Base-by-base conservation (phyloP, 2,329 filamentous ascomycete species). In the Sporothrix globosa region DNA sequence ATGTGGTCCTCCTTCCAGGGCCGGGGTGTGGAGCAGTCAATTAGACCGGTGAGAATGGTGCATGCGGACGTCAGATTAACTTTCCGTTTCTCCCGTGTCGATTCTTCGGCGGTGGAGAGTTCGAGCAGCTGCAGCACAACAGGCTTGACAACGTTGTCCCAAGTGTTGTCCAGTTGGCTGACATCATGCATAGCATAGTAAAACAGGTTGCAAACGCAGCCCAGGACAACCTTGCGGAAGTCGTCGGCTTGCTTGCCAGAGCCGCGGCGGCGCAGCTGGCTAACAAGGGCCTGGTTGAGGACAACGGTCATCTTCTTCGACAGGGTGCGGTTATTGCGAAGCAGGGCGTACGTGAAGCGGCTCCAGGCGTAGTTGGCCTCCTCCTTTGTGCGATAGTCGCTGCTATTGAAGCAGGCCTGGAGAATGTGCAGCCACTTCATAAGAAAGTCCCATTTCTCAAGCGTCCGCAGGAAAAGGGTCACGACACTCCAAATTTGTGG, bases 401-500 rank as follows among this genome's bases (percentile, higher is more conserved):
- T 86, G 74, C 88, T 91, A 77, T 97, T 97, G 80, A 98, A 93
- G 76, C 92, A 96, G 73, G 85, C 85, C 75, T 97, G 91, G 21
- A 97, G 90, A 11, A 97, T 85, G 44, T 86, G 85, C 9, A 97
- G 83, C 91, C 93, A 97, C 6, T 86, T 84, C 39, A 84, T 86
- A 73, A 93, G 88, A 76, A 91, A 87, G 44, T 90, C 84, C 92
- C 95, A 98, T 81, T 77, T 89, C 74, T 82, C 88, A 76, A 83
- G 88, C 79, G 81, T 88, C 81, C 91, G 88, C 63, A 97, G 83
- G 69, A 97, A 88, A 1, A 97, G 84, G 7, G 95, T 88, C 2
- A 97, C 83, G 48, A 93, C 87, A 71, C 91, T 91, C 95, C 95
- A 98, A 27, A 98, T 92, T 74, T 93, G 91, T 6, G 96, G 94